Conservation (phyloP, 2,329 filamentous ascomycete genomes). For the Beauveria bassiana region DNA sequence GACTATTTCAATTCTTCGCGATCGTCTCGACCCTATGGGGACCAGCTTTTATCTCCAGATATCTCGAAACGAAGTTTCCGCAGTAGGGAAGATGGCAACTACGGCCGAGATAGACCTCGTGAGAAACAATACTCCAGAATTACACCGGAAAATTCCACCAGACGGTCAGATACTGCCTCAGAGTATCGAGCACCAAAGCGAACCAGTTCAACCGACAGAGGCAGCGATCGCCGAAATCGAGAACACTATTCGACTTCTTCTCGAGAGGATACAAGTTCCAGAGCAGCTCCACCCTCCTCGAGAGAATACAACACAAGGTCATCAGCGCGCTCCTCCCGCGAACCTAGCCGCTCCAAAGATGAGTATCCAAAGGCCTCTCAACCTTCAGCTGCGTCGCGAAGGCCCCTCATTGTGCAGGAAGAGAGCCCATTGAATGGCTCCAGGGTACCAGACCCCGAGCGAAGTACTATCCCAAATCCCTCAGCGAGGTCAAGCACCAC, state of each 20-base stretch:
- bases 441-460: background rate
- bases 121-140: constrained; percentile 2
- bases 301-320: constrained; percentile 8
- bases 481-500: background rate
- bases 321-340: constrained; percentile 17
- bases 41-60: constrained; percentile 34
- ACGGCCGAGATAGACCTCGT: constrained; percentile 13
- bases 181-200: constrained; percentile 22
- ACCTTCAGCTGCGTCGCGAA: constrained; percentile 23
- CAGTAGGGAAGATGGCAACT: constrained; percentile 36
- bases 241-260: constrained; percentile 20
- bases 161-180: constrained; percentile 16
- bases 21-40: constrained; percentile 22
- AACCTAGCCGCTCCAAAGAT: constrained; percentile 33
- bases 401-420: constrained; percentile 29
- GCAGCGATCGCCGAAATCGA: constrained; percentile 19
- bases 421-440: constrained; percentile 17
- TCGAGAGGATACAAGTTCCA: background rate
- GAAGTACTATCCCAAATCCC: background rate
- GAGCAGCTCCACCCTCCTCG: background rate
- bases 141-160: background rate
- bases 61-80: constrained; percentile 32
- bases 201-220: constrained; percentile 26
- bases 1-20: constrained; percentile 25
- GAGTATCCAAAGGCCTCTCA: constrained; percentile 26